Evolutionary conservation across 2,329 filamentous ascomycete species (phyloP).

Genomic region (Aphanoascus verrucosus): DNA sequence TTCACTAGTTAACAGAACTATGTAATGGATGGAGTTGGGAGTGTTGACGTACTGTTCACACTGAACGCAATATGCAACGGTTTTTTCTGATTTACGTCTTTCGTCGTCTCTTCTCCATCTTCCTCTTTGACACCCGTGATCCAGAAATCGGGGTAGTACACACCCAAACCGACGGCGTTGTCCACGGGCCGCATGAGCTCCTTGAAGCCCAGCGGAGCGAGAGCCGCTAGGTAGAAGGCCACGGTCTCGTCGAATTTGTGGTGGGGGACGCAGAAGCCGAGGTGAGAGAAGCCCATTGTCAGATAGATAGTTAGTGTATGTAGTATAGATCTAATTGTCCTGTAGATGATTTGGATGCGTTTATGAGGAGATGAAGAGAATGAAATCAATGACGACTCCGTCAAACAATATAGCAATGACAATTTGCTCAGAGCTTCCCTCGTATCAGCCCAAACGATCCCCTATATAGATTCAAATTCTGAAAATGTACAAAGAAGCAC

Average conservation of each 20-base stretch:
- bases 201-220: conserved; percentile 23
- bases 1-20: too few species aligned
- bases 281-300: conserved; percentile 33
- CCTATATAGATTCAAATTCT: background rate
- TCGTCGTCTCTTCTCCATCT: background rate
- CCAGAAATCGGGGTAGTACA: conserved; percentile 25
- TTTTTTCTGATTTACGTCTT: conserved; percentile 6
- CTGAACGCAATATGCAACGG: conserved; percentile 22
- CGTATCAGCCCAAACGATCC: too few species aligned
- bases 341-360: background rate
- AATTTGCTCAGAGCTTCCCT: too few species aligned
- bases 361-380: background rate
- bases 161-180: conserved; percentile 23
- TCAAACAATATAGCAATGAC: too few species aligned
- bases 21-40: background rate
- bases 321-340: background rate
- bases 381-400: too few species aligned
- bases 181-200: conserved; percentile 22
- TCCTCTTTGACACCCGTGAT: conserved; percentile 16
- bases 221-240: conserved; percentile 23
- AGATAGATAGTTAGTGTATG: background rate
- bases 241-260: conserved; percentile 23
- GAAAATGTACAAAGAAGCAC: too few species aligned
- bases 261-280: conserved; percentile 21
- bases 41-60: conserved; percentile 16